Conservation (phyloP, 2,329 filamentous ascomycete species). For the Stemphylium vesicarium region DNA sequence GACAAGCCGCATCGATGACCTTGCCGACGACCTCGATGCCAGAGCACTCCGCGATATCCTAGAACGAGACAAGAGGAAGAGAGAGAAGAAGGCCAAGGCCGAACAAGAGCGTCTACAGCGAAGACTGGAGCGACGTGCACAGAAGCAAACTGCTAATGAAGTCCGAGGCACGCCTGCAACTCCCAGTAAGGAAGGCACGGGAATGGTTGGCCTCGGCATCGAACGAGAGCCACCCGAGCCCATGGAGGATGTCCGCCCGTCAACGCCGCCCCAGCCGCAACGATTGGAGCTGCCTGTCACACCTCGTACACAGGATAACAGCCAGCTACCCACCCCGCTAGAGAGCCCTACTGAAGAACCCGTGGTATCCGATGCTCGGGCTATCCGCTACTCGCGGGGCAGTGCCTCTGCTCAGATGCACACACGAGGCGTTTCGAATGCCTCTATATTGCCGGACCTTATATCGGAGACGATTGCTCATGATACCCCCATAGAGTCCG, state of each 20-base stretch:
- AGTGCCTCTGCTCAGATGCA: slow-evolving; percentile 56
- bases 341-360: slow-evolving; percentile 55
- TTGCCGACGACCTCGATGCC: slow-evolving; percentile 86
- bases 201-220: slow-evolving; percentile 60
- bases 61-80: slow-evolving; percentile 83
- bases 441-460: slow-evolving; percentile 61
- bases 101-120: slow-evolving; percentile 72
- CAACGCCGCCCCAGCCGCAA: slow-evolving; percentile 41
- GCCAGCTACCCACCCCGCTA: slow-evolving; percentile 45
- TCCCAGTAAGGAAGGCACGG: slow-evolving; percentile 57
- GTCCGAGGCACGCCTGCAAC: slow-evolving; percentile 62
- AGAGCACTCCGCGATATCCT: slow-evolving; percentile 84
- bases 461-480: slow-evolving; percentile 50
- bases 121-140: slow-evolving; percentile 69
- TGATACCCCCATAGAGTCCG: slow-evolving; percentile 50
- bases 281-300: slow-evolving; percentile 27
- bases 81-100: slow-evolving; percentile 72
- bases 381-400: slow-evolving; percentile 56
- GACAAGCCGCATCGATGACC: slow-evolving; percentile 68
- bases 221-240: slow-evolving; percentile 64
- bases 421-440: slow-evolving; percentile 56
- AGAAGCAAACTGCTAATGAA: slow-evolving; percentile 65
- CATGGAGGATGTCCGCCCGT: slow-evolving; percentile 57
- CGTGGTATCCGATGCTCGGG: slow-evolving; percentile 57
- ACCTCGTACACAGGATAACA: slow-evolving; percentile 28